Conservation (phyloP, 192 early-diverging fungal species). For the Gryganskiella cystojenkinii region DNA sequence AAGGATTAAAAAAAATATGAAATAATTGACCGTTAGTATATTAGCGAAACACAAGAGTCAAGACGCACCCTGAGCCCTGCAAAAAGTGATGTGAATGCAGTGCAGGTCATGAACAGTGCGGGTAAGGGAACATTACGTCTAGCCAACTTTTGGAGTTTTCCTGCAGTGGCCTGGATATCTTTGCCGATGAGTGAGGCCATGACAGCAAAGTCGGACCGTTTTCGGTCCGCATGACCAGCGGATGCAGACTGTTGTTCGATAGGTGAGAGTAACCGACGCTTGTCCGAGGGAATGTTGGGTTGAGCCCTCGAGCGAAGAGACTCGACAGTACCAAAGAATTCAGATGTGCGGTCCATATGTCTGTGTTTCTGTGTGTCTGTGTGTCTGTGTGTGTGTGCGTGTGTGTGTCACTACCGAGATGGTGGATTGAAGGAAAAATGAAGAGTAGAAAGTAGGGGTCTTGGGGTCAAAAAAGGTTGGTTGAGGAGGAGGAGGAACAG, state of each 20-base stretch:
- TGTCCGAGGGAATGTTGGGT: constrained; percentile 33
- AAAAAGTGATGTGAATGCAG: no score
- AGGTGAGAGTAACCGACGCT: constrained; percentile 52
- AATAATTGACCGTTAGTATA: no score
- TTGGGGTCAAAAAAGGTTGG: no score
- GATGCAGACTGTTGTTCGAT: constrained; percentile 34
- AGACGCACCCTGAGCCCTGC: neutral
- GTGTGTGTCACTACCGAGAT: no score
- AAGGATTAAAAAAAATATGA: constrained; percentile 9
- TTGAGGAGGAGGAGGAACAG: no score
- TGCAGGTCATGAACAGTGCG: no score
- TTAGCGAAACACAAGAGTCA: no score
- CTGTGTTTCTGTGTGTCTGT: neutral
- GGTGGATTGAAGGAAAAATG: neutral
- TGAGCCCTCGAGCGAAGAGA: constrained; percentile 67
- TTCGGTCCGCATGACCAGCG: constrained; percentile 1
- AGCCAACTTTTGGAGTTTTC: constrained; percentile 88
- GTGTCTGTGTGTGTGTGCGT: neutral
- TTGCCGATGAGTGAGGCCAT: constrained; percentile 86
- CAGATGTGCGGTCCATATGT: constrained; percentile 78
- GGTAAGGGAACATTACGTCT: no score
- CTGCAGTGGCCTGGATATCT: constrained; percentile 87
- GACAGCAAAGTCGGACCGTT: constrained; percentile 83
- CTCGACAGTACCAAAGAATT: constrained; percentile 87
- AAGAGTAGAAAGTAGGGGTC: neutral